These are phyloP conservation scores for Coemansia sp. DNA, from an alignment of 192 early-diverging fungal genomes.

Conservation along the genomic window DNA sequence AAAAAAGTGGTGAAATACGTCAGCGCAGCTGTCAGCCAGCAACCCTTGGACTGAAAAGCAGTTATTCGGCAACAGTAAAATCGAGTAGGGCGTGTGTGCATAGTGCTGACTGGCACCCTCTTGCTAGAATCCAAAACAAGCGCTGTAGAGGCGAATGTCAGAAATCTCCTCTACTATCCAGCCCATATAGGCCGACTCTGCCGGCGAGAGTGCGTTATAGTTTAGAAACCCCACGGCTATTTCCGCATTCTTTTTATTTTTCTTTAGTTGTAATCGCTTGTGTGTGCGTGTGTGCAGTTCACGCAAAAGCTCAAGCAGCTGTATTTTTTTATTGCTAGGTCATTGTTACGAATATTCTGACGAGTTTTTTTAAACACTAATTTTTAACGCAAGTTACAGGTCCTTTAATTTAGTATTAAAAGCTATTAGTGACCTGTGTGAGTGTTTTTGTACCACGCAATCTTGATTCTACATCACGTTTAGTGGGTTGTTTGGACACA, in stretches of 20 bases:
- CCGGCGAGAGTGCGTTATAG: not conserved
- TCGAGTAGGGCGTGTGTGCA: conserved; percentile 2
- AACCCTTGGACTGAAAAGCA: conserved; percentile 6
- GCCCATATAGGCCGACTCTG: conserved; percentile 6
- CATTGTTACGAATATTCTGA: conserved; percentile 4
- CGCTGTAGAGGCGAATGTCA: no score
- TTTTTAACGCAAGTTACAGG: no score
- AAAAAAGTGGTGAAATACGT: conserved; percentile 3
- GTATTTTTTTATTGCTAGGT: conserved; percentile 6
- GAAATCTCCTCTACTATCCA: not conserved
- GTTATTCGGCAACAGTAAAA: conserved; percentile 8
- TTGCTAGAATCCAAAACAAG: no score
- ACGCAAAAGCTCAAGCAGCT: not conserved
- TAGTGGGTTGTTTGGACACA: no score
- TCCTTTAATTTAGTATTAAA: no score
- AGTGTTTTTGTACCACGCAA: no score
- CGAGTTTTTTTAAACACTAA: not conserved
- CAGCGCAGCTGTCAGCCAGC: conserved; percentile 5
- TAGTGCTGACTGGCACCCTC: not conserved
- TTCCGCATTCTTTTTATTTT: not conserved
- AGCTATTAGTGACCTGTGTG: no score
- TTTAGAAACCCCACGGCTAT: not conserved
- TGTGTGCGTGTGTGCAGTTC: conserved; percentile 4
- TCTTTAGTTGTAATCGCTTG: not conserved
- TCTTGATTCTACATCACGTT: no score